Base-by-base conservation (phyloP, 495 filamentous ascomycete genomes). In the Cercophora samala region DNA sequence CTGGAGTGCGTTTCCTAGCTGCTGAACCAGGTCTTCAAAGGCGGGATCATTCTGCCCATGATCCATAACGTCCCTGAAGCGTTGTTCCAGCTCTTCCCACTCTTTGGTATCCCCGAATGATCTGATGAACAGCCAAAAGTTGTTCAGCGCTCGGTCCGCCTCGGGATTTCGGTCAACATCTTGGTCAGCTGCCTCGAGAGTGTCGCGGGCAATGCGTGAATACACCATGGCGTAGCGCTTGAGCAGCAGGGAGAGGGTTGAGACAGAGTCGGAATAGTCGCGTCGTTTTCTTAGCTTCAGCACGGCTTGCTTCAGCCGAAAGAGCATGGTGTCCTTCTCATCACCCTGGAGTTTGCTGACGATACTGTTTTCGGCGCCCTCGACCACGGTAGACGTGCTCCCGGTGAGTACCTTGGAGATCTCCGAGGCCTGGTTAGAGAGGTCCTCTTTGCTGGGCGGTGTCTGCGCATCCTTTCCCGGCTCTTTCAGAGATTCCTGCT, bases 181-280 rank as follows among this genome's bases (percentile, higher is more conserved):
- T 58, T 91, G 86, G 64, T 90, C 83, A 1, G 88, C 83, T 2
- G 87, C 79, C 21, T 83, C 80, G 9, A 88, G 78, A 0, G 90
- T 84, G 24, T 90, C 80, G 56, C 89, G 85, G 3, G 86, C 85
- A 3, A 88, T 90, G 64, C 85, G 86, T 4, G 91, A 89, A 74
- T 97, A 97, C 15, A 88, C 78, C 68, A 87, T 82, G 26, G 88
- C 90, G 72, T 97, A 97, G 42, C 88, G 86, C 71, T 92, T 87
- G 56, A 97, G 82, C 56, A 98, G 81, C 3, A 90, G 78, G 4
- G 87, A 84, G 53, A 98, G 72, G 0, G 90, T 93, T 1, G 90
- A 89, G 4, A 97, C 91, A 0, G 92, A 96, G 64, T 96, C 89
- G 0, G 88, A 87, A 73, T 97, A 97, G 71, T 96, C 91, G 24